Conservation (phyloP, 2,329 filamentous ascomycete species). For the Penicillium sp. region DNA sequence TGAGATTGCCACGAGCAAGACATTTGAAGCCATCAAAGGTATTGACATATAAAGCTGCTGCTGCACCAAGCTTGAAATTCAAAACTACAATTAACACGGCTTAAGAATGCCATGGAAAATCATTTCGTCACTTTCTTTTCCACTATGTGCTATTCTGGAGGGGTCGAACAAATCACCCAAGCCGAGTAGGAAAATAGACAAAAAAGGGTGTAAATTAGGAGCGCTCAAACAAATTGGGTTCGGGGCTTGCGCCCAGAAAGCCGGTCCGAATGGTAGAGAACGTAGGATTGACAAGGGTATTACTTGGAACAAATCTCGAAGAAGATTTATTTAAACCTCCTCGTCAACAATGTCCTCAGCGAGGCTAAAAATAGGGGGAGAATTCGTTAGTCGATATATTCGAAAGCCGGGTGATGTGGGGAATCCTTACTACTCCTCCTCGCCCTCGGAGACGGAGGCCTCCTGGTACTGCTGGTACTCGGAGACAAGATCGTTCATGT, state of each 20-base stretch:
- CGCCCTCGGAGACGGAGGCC: slow-evolving; percentile 89
- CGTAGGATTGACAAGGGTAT: slow-evolving; percentile 32
- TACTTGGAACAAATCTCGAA: slow-evolving; percentile 30
- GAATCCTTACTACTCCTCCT: slow-evolving; percentile 67
- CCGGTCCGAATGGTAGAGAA: slow-evolving; percentile 24
- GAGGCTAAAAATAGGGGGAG: slow-evolving; percentile 17
- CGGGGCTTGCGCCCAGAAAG: slow-evolving; percentile 19
- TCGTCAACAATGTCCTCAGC: slow-evolving; percentile 70
- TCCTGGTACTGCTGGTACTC: slow-evolving; percentile 99
- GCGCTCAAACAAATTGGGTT: slow-evolving; percentile 32
- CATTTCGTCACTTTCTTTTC: slow-evolving; percentile 25
- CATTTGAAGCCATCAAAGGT: not conserved
- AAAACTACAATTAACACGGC: not conserved
- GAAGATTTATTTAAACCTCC: slow-evolving; percentile 54
- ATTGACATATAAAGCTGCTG: not conserved
- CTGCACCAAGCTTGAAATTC: not conserved
- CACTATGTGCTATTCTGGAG: slow-evolving; percentile 29
- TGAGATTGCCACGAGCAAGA: not conserved
- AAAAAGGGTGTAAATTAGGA: slow-evolving; percentile 27
- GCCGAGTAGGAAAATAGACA: slow-evolving; percentile 27
- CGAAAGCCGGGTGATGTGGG: not conserved
- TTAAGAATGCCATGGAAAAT: not conserved
- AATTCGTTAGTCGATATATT: not conserved
- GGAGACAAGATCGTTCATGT: slow-evolving; percentile 99
- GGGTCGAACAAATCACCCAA: slow-evolving; percentile 14